phyloP scores from a whole-genome alignment of 75 land plant species.

The Pseudotsuga menziesii region DNA sequence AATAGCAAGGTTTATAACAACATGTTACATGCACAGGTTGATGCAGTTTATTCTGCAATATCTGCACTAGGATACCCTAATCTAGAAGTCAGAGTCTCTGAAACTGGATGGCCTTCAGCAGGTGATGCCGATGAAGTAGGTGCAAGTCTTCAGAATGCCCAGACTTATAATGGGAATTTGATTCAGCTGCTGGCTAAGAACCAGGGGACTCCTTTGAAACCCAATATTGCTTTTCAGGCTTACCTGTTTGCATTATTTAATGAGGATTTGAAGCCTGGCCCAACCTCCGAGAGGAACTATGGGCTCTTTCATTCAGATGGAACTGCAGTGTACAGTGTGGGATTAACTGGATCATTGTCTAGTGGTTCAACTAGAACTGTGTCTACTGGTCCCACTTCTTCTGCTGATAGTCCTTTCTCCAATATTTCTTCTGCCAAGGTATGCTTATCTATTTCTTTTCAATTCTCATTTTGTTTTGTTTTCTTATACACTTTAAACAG shows the following conservation, averaged over 20 bases:
- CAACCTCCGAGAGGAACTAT: slow-evolving; percentile 52
- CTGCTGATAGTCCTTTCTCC: not conserved
- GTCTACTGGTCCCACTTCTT: not conserved
- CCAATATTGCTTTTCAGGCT: slow-evolving; percentile 33
- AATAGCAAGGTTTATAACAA: slow-evolving; percentile 42
- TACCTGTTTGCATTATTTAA: slow-evolving; percentile 74
- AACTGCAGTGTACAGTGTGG: slow-evolving; percentile 23
- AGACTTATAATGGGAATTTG: slow-evolving; percentile 38
- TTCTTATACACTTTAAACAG: no score
- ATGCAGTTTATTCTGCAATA: slow-evolving; percentile 59
- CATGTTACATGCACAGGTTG: slow-evolving; percentile 70
- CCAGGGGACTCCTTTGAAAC: slow-evolving; percentile 57
- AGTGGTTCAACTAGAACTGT: not conserved
- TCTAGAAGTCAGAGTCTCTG: slow-evolving; percentile 58
- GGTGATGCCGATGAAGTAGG: slow-evolving; percentile 28
- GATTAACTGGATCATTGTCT: not conserved
- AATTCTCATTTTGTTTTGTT: not conserved
- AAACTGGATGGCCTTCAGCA: slow-evolving; percentile 85
- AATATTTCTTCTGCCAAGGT: not conserved
- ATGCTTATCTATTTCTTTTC: not conserved
- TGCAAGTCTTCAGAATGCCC: slow-evolving; percentile 33
- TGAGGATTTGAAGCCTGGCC: slow-evolving; percentile 65
- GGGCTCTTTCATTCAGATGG: slow-evolving; percentile 54
- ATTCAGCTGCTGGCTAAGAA: slow-evolving; percentile 23
- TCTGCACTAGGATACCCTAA: slow-evolving; percentile 56